A percentile compares a stretch with the other conserved stretches of the same genome.
Conservation (phyloP, 78 protist genomes). For the Monosiga brevicollis region DNA sequence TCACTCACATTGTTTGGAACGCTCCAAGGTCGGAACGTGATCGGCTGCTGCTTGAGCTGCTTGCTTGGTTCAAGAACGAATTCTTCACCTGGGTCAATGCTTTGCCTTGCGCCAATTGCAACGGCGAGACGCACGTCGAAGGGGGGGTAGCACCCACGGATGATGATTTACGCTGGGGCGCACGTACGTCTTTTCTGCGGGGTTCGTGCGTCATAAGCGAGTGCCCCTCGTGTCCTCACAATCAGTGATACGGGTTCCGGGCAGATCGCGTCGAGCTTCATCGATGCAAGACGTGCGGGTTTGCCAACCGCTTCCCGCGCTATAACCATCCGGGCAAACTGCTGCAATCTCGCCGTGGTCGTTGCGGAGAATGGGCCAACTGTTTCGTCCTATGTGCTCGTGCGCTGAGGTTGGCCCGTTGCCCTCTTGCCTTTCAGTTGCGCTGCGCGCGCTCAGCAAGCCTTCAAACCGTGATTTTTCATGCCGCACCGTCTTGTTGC, state of each 20-base stretch:
- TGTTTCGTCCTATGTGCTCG: slow-evolving; percentile 17
- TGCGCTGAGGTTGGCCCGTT: slow-evolving; percentile 20
- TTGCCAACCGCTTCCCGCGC: slow-evolving; percentile 39
- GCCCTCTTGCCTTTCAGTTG: no score
- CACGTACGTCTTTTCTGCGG: no score
- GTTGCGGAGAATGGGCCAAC: slow-evolving; percentile 61
- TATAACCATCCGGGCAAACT: slow-evolving; percentile 38
- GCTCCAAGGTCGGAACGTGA: neutral
- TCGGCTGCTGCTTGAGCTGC: neutral
- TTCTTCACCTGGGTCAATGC: slow-evolving; percentile 31
- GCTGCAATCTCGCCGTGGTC: slow-evolving; percentile 38
- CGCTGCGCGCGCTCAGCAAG: no score
- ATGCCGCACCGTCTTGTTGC: no score
- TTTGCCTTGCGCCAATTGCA: slow-evolving; percentile 14
- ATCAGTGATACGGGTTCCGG: no score
- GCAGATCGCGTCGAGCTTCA: slow-evolving; percentile 35
- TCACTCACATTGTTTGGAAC: no score
- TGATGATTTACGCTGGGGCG: neutral
- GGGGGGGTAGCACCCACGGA: neutral
- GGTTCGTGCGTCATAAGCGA: no score
- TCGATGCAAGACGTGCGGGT: slow-evolving; percentile 15
- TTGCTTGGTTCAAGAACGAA: slow-evolving; percentile 30
- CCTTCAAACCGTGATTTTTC: no score
- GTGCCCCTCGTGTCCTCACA: no score
- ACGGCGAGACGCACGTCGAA: neutral